These are phyloP conservation scores for Hansenula lynferdii DNA, from an alignment of 1,139 yeast genomes.

Conservation along the genomic window DNA sequence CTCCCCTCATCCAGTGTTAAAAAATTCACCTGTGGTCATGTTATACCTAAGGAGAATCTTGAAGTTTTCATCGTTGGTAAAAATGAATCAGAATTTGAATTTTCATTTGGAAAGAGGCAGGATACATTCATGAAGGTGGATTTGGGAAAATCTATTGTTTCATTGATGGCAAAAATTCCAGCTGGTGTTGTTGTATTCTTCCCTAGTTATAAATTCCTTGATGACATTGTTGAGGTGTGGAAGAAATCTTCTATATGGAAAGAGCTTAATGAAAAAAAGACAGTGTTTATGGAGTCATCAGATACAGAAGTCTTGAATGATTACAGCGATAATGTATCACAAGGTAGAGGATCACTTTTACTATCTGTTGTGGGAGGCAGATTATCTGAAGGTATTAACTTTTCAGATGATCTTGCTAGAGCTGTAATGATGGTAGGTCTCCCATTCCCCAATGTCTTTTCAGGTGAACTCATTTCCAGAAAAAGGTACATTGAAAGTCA, in stretches of 20 bases:
- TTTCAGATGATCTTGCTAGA: slow-evolving; percentile 80
- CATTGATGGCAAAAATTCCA: slow-evolving; percentile 49
- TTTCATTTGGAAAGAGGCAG: slow-evolving; percentile 64
- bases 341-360: slow-evolving; percentile 54
- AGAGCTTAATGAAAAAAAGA: slow-evolving; percentile 35
- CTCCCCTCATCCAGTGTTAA: slow-evolving; percentile 38
- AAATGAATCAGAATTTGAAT: slow-evolving; percentile 40
- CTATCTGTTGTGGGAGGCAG: slow-evolving; percentile 93
- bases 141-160: slow-evolving; percentile 47
- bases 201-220: slow-evolving; percentile 77
- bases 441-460: slow-evolving; percentile 83
- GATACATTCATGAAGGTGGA: slow-evolving; percentile 39
- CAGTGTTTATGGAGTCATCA: slow-evolving; percentile 53
- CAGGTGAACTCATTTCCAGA: slow-evolving; percentile 80
- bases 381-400: slow-evolving; percentile 92
- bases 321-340: slow-evolving; percentile 39
- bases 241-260: slow-evolving; percentile 29
- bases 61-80: slow-evolving; percentile 49
- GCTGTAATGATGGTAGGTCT: slow-evolving; percentile 86
- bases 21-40: slow-evolving; percentile 76
- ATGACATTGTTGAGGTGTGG: slow-evolving; percentile 51
- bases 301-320: slow-evolving; percentile 41
- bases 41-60: slow-evolving; percentile 69
- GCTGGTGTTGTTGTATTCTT: slow-evolving; percentile 77
- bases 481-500: slow-evolving; percentile 56